Percentiles rank a stretch among this genome's conserved stretches.
These are phyloP conservation scores for Eucalyptus guilfoylei DNA, from an alignment of 345 rosid species.

Conservation along the genomic window DNA sequence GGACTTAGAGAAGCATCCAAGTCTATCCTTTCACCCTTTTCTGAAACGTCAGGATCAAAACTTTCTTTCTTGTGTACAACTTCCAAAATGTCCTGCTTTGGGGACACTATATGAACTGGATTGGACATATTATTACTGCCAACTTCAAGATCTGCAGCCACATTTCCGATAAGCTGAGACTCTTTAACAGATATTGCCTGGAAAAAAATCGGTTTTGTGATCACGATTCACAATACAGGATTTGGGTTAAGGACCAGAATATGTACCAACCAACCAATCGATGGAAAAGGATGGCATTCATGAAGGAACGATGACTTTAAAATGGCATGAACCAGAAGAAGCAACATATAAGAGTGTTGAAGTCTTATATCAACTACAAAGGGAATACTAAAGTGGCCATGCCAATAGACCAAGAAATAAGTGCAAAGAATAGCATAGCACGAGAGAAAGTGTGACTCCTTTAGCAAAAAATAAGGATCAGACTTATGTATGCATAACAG, in stretches of 20 bases:
- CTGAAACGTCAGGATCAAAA: background rate
- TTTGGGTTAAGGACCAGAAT: background rate
- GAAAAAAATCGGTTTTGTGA: slow-evolving; percentile 14
- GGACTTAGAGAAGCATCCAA: background rate
- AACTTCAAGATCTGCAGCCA: slow-evolving; percentile 47
- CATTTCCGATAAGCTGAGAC: slow-evolving; percentile 57
- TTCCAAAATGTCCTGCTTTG: slow-evolving; percentile 19
- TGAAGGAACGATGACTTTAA: background rate
- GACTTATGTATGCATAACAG: background rate
- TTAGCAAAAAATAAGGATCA: background rate
- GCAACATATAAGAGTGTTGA: background rate
- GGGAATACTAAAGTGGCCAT: background rate
- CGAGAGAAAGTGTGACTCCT: background rate
- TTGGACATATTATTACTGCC: slow-evolving; percentile 19
- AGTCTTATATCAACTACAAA: background rate
- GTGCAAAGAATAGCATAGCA: background rate
- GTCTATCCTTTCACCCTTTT: slow-evolving; percentile 3
- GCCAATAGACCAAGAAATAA: background rate
- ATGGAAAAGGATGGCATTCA: background rate
- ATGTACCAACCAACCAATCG: background rate
- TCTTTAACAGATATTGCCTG: slow-evolving; percentile 79
- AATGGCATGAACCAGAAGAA: background rate
- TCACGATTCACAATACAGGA: background rate
- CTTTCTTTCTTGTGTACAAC: slow-evolving; percentile 3
- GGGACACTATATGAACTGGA: slow-evolving; percentile 56